Conservation (phyloP, 73 alveolate species). For the Urostyla sp. region DNA sequence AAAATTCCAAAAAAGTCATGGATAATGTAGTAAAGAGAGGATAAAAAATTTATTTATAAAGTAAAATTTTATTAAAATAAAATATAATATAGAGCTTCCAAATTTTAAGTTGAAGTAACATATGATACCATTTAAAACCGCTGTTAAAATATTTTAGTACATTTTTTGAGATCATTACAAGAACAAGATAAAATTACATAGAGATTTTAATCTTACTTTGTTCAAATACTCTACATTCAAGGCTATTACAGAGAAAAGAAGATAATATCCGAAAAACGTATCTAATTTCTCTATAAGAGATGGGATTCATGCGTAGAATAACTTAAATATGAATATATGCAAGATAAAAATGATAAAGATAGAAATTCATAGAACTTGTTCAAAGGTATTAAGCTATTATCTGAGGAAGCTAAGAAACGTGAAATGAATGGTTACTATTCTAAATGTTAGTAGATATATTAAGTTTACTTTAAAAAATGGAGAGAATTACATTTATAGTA, state of each 20-base stretch:
- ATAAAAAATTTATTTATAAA: too few species aligned
- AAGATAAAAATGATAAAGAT: slow-evolving; percentile 40
- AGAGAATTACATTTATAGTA: too few species aligned
- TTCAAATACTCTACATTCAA: not conserved
- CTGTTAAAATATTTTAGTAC: not conserved
- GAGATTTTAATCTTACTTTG: not conserved
- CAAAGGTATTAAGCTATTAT: slow-evolving; percentile 12
- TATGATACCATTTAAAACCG: not conserved
- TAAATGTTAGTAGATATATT: not conserved
- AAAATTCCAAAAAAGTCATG: not conserved
- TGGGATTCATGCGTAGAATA: slow-evolving; percentile 35
- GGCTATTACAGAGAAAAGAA: not conserved
- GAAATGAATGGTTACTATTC: not conserved
- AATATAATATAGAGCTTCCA: not conserved
- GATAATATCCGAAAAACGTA: not conserved
- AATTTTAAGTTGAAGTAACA: not conserved
- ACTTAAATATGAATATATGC: slow-evolving; percentile 3
- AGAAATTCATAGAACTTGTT: slow-evolving; percentile 26
- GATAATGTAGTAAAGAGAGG: not conserved
- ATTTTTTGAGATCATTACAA: not conserved
- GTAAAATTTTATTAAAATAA: too few species aligned
- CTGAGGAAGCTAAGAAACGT: slow-evolving; percentile 32
- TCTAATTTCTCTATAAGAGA: not conserved
- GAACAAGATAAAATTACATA: not conserved
- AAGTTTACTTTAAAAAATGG: slow-evolving; percentile 7